These are phyloP conservation scores for Cetradonia linearis DNA, from an alignment of 495 filamentous ascomycete species.

Conservation along the genomic window DNA sequence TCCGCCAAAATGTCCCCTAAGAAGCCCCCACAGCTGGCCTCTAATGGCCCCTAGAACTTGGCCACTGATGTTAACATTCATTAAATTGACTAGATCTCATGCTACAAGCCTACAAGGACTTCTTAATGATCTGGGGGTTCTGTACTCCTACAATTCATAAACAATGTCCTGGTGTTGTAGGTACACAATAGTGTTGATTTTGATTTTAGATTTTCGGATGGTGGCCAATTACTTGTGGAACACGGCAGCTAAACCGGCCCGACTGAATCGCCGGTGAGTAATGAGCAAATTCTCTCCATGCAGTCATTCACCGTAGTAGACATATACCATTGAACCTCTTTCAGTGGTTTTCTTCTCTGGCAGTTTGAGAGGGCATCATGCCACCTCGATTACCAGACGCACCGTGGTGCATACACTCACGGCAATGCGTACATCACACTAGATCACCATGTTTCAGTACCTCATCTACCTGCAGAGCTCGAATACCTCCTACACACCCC, in stretches of 20 bases:
- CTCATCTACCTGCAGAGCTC: constrained; percentile 11
- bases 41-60: no score
- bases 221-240: no score
- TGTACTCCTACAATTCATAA: no score
- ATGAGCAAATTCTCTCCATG: not conserved
- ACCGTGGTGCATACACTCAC: not conserved
- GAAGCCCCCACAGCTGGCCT: no score
- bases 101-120: no score
- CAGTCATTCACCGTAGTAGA: not conserved
- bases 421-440: constrained; percentile 6
- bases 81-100: no score
- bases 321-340: not conserved
- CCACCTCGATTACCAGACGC: constrained; percentile 9
- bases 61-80: no score
- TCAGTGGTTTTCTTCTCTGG: not conserved
- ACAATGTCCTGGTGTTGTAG: no score
- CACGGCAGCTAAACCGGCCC: not conserved
- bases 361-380: constrained; percentile 10
- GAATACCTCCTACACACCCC: constrained; percentile 56
- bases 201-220: no score
- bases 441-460: constrained; percentile 12
- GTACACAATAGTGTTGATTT: no score
- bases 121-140: no score
- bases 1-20: no score
- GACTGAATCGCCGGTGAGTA: not conserved